Conservation (phyloP, 768 basidiomycete genomes). For the Coprinopsis marcescibilis region DNA sequence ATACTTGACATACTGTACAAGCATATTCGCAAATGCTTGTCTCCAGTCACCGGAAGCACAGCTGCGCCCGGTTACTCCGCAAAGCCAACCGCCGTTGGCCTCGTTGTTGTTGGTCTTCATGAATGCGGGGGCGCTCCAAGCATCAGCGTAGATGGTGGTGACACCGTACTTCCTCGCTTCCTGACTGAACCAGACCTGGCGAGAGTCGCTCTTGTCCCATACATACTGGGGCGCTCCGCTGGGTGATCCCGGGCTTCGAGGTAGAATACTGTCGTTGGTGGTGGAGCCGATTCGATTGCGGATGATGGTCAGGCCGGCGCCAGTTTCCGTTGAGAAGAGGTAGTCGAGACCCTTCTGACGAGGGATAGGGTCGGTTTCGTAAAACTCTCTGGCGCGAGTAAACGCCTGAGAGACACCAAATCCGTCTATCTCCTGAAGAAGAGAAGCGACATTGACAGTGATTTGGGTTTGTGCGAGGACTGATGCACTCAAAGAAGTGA, state of each 20-base stretch:
- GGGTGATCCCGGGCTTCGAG: conserved; percentile 9
- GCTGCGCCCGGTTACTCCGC: conserved; percentile 10
- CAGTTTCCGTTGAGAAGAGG: conserved; percentile 12
- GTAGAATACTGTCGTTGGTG: conserved; percentile 10
- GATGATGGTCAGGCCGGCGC: conserved; percentile 14
- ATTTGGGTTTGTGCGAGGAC: conserved; percentile 11
- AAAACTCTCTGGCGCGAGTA: conserved; percentile 12
- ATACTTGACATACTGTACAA: conserved; percentile 14
- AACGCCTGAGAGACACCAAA: conserved; percentile 15
- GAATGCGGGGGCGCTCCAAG: conserved; percentile 15
- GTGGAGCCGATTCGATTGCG: conserved; percentile 13
- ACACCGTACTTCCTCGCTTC: conserved; percentile 14
- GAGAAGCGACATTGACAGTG: conserved; percentile 12
- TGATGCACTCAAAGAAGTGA: neutral
- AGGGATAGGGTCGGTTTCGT: conserved; percentile 4
- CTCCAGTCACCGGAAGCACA: conserved; percentile 14
- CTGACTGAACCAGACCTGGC: conserved; percentile 15
- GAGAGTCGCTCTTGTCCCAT: conserved; percentile 13
- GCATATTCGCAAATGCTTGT: conserved; percentile 11
- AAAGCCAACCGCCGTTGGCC: conserved; percentile 14
- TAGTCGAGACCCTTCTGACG: conserved; percentile 14
- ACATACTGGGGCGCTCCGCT: conserved; percentile 11
- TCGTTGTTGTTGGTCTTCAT: conserved; percentile 17
- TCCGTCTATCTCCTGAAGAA: conserved; percentile 14
- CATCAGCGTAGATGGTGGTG: conserved; percentile 15